These are phyloP conservation scores for Sistotremastrum suecicum DNA, from an alignment of 768 basidiomycete species.

Conservation along the genomic window DNA sequence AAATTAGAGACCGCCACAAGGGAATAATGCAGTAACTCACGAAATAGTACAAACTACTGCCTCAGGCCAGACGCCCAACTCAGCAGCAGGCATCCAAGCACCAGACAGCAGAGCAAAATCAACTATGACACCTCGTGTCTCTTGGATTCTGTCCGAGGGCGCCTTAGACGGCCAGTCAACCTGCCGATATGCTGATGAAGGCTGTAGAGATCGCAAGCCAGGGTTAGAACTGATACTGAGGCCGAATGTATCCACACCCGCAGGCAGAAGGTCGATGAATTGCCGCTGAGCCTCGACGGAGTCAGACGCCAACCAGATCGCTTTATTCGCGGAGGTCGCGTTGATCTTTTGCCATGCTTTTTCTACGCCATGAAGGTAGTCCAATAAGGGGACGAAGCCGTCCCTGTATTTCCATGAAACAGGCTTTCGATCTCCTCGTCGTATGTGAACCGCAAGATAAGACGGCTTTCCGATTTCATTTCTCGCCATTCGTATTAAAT, in stretches of 20 bases:
- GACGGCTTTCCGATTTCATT: conserved; percentile 25
- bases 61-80: conserved; percentile 30
- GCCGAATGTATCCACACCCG: conserved; percentile 27
- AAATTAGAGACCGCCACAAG: not conserved
- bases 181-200: conserved; percentile 41
- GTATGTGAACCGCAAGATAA: conserved; percentile 49
- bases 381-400: conserved; percentile 32
- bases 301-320: conserved; percentile 51
- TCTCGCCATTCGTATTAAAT: conserved; percentile 36
- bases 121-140: conserved; percentile 51
- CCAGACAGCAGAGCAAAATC: conserved; percentile 57
- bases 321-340: conserved; percentile 15
- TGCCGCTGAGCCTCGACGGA: conserved; percentile 29
- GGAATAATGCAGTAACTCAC: conserved; percentile 18
- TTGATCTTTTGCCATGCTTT: conserved; percentile 23
- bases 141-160: conserved; percentile 26
- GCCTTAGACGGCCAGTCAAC: conserved; percentile 29
- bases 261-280: conserved; percentile 24
- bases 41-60: conserved; percentile 45
- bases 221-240: conserved; percentile 27
- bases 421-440: conserved; percentile 43
- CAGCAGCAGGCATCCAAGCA: conserved; percentile 30
- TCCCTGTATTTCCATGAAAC: conserved; percentile 28
- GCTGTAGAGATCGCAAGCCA: conserved; percentile 32
- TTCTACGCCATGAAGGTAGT: conserved; percentile 31